These are phyloP conservation scores for Heterobasidion irregulare DNA, from an alignment of 1,284 basidiomycete genomes.

Conservation along the genomic window DNA sequence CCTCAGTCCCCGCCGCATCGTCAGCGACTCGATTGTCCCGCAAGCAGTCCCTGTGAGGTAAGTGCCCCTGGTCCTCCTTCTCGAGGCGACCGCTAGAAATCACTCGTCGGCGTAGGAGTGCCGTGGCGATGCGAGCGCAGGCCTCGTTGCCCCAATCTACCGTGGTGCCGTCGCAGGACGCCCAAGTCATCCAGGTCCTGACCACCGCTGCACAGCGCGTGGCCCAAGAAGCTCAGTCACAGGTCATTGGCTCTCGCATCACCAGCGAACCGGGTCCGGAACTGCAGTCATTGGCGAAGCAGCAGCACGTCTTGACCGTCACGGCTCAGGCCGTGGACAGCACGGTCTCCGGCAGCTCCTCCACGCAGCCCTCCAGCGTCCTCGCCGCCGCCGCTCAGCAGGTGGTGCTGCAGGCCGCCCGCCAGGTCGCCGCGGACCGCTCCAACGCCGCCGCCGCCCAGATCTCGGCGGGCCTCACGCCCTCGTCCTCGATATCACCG, in stretches of 20 bases:
- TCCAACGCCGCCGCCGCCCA: conserved; percentile 32
- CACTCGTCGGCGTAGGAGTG: conserved; percentile 3
- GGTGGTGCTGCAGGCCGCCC: conserved; percentile 71
- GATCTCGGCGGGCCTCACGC: conserved; percentile 28
- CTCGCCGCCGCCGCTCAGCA: conserved; percentile 68
- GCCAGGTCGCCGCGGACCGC: conserved; percentile 51
- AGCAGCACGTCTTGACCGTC: conserved; percentile 70
- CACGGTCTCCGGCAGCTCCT: conserved; percentile 40
- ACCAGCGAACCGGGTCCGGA: conserved; percentile 39
- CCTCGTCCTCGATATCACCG: conserved; percentile 32
- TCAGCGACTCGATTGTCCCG: conserved; percentile 46
- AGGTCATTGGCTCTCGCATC: conserved; percentile 42
- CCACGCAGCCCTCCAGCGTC: conserved; percentile 30
- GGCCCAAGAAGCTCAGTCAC: conserved; percentile 62
- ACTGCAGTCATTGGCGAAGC: conserved; percentile 63
- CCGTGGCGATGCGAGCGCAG: conserved; percentile 17
- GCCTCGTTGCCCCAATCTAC: conserved; percentile 16
- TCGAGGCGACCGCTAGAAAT: neutral
- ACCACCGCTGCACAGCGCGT: conserved; percentile 69
- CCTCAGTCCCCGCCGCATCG: conserved; percentile 42
- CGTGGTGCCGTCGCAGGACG: conserved; percentile 31
- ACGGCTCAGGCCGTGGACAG: conserved; percentile 70
- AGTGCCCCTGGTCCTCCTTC: neutral
- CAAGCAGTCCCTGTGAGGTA: conserved; percentile 30
- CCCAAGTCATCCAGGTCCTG: conserved; percentile 67